Conservation (phyloP, 1,284 basidiomycete species). For the Moesziomyces sp. region DNA sequence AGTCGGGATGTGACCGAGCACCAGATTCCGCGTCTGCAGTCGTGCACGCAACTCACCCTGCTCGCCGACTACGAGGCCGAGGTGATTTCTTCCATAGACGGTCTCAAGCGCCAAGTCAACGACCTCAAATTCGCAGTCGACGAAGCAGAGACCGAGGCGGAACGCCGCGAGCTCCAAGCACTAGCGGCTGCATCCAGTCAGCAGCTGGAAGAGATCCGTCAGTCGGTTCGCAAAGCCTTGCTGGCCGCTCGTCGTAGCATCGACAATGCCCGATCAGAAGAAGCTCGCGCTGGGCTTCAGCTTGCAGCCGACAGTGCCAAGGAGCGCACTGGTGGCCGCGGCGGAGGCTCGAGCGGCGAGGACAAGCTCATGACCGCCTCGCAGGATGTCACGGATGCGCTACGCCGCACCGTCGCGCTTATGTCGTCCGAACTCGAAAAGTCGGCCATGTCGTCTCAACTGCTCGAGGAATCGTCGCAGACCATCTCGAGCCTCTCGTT, state of each 20-base stretch:
- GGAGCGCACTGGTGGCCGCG: conserved; percentile 34
- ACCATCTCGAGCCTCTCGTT: conserved; percentile 51
- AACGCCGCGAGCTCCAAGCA: conserved; percentile 28
- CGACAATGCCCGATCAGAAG: conserved; percentile 22
- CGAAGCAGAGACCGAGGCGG: conserved; percentile 40
- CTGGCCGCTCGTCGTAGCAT: conserved; percentile 34
- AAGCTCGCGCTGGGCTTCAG: conserved; percentile 27
- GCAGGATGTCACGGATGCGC: conserved; percentile 59
- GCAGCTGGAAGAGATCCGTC: conserved; percentile 36
- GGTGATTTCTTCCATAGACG: conserved; percentile 45
- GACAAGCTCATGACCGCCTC: conserved; percentile 62
- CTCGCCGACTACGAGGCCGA: conserved; percentile 50
- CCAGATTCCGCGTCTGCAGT: conserved; percentile 43
- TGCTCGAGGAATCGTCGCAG: conserved; percentile 63
- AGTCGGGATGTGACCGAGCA: conserved; percentile 40
- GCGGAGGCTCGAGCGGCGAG: conserved; percentile 37
- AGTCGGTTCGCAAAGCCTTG: conserved; percentile 26
- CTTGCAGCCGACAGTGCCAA: conserved; percentile 48
- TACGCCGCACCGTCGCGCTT: conserved; percentile 60
- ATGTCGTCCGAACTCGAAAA: conserved; percentile 65
- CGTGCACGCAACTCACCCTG: conserved; percentile 27
- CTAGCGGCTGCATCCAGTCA: conserved; percentile 9
- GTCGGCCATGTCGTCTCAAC: conserved; percentile 61
- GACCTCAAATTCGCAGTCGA: conserved; percentile 50
- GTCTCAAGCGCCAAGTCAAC: conserved; percentile 40